These are phyloP conservation scores for Thalia dealbata DNA, from an alignment of 176 grass and related monocot species.

Conservation along the genomic window DNA sequence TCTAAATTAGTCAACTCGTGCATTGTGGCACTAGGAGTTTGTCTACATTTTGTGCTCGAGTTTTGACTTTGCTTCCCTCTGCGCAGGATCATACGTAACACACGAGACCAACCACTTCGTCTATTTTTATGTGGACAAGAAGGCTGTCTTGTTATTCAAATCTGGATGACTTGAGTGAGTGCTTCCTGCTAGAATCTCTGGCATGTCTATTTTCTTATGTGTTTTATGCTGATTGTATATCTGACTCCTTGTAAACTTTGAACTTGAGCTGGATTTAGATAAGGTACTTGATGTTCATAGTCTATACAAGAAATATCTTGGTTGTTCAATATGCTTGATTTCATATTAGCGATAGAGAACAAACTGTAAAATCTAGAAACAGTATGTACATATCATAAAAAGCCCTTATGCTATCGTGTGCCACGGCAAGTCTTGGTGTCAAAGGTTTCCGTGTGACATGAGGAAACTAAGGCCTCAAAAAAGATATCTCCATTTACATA, in stretches of 20 bases:
- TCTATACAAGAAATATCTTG: background rate
- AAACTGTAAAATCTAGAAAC: background rate
- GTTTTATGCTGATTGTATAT: background rate
- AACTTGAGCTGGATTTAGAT: background rate
- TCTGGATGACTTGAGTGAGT: conserved; percentile 12
- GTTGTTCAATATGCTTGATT: background rate
- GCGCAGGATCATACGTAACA: conserved; percentile 22
- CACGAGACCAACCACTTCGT: conserved; percentile 27
- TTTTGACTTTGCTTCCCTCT: background rate
- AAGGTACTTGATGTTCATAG: background rate
- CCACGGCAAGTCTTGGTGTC: background rate
- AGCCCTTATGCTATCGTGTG: background rate
- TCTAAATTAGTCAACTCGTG: background rate
- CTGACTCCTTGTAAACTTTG: background rate
- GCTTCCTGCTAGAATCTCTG: conserved; percentile 3
- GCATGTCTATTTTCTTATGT: background rate
- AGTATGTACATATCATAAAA: no score
- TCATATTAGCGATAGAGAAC: background rate
- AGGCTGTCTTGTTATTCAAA: conserved; percentile 23
- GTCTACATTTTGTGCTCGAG: background rate
- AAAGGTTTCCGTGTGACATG: background rate
- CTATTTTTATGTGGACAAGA: conserved; percentile 19
- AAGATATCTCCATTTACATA: no score
- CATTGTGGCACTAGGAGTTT: background rate
- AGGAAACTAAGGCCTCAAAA: no score